A percentile compares a stretch with the other conserved stretches of the same genome.
Evolutionary conservation across 2,329 filamentous ascomycete species (phyloP).

Genomic region (Paramyrothecium roridum): DNA sequence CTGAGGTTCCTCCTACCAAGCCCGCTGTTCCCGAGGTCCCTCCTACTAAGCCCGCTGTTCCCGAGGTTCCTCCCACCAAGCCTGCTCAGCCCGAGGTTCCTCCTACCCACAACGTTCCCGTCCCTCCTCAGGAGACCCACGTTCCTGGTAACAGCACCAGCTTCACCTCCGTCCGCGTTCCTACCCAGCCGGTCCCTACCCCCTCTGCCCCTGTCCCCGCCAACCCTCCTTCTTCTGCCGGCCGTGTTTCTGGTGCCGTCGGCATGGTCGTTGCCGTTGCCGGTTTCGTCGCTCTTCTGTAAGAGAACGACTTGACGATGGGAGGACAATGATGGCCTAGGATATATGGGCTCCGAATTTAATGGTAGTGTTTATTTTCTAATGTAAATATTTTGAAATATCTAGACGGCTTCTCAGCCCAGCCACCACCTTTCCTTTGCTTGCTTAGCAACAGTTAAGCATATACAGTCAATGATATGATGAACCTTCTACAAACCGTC

Average conservation of each 20-base stretch:
- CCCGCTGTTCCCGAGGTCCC: not conserved
- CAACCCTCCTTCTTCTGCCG: conserved; percentile 25
- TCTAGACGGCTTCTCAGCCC: not conserved
- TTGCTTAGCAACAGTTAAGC: not conserved
- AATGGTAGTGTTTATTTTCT: conserved; percentile 14
- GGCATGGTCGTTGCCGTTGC: conserved; percentile 24
- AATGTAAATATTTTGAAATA: not conserved
- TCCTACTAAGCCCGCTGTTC: not conserved
- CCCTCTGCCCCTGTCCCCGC: conserved; percentile 11
- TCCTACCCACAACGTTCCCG: conserved; percentile 5
- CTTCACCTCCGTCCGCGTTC: conserved; percentile 1
- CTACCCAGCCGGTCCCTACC: not conserved
- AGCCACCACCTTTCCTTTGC: not conserved
- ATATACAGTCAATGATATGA: not conserved
- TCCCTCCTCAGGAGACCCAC: conserved; percentile 9
- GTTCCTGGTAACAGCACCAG: conserved; percentile 8
- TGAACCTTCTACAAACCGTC: not conserved
- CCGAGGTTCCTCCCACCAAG: not conserved
- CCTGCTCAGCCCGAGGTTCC: not conserved
- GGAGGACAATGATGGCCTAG: conserved; percentile 13
- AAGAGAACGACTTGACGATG: conserved; percentile 13
- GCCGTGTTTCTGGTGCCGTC: conserved; percentile 23
- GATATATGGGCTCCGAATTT: conserved; percentile 13
- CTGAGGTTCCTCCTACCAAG: not conserved
- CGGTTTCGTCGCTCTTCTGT: conserved; percentile 29